Evolutionary conservation across 352 stramenopile species (phyloP), one percentile per base, ranked within the genome.

Genomic region (Hyaloperonospora brassicae): DNA sequence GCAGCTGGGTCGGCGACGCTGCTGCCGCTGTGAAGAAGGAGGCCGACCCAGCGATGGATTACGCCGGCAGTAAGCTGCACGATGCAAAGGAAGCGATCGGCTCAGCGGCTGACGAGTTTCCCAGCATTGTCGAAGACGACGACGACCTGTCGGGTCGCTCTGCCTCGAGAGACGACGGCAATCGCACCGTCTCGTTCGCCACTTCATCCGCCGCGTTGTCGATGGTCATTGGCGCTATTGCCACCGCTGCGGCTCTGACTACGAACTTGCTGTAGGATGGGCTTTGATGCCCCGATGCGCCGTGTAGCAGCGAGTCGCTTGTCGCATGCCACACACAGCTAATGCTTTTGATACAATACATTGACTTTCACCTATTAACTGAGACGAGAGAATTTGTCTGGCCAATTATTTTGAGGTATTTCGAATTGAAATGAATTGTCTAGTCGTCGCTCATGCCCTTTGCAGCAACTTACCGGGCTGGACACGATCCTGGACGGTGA

Each of bases 181-280:
- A 22, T 31, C 55, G 36, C 23, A 52, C 40, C 3, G 24, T 23
- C 17, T 57, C 48, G 23, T 66, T 40, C 35, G 52, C 48, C 5
- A 39, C 57, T 3, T 57, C 57, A 10, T 31, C 63, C 21, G 13
- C 24, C n/a, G 52, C 59, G 0, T 23, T 59, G 48, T 63, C 62
- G 22, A 34, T 34, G 27, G 50, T 60, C 25, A 41, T 35, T 35
- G 35, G 36, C 8, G 23, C 59, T 17, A 1, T 59, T 25, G 35
- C 50, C 2, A 31, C 51, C 17, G 17, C 17, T 30, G 41, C 42
- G 40, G 50, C 44, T 6, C 31, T 66, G 5, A 34, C 27, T 12
- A 30, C 59, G 43, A 70, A 66, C 57, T 66, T 70, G 13, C 44
- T 42, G 6, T 70, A 70, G 1, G 22, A 5, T 35, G 35, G 44